Evolutionary conservation across 169 alveolate species (phyloP).

Genomic region (Cryptosporidium ubiquitum): DNA sequence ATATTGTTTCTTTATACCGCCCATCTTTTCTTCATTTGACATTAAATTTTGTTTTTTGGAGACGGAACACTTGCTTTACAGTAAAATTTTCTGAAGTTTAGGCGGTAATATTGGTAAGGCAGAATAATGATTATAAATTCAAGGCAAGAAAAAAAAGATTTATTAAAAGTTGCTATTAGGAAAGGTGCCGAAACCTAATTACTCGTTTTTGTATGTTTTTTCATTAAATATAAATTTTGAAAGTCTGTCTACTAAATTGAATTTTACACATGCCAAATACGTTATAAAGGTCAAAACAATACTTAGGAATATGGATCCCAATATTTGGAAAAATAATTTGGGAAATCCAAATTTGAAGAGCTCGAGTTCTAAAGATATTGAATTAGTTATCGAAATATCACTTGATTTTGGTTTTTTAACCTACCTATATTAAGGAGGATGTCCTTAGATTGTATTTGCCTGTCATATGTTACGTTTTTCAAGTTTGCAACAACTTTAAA

Average conservation of each 20-base stretch:
- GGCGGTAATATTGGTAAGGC: background rate
- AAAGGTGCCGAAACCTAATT: background rate
- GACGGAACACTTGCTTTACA: background rate
- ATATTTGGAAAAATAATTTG: background rate
- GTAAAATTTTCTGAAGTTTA: background rate
- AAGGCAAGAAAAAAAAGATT: background rate
- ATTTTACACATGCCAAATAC: background rate
- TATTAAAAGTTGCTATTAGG: too few relatives aligned
- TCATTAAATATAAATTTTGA: slow-evolving; percentile 29
- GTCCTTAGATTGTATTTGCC: background rate
- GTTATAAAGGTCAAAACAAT: background rate
- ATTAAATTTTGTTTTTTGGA: background rate
- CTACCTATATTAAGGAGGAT: slow-evolving; percentile 30
- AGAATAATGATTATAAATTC: background rate
- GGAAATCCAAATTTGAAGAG: slow-evolving; percentile 5
- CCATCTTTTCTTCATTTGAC: background rate
- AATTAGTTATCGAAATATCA: background rate
- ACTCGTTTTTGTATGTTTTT: background rate
- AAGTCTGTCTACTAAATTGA: slow-evolving; percentile 1
- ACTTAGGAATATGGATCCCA: slow-evolving; percentile 1
- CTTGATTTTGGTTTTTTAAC: background rate
- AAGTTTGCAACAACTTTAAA: background rate
- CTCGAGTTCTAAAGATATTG: background rate
- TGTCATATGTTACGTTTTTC: slow-evolving; percentile 9
- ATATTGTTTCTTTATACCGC: background rate